These are phyloP conservation scores for Sarocladium strictum DNA, from an alignment of 2,329 filamentous ascomycete genomes.

Conservation along the genomic window DNA sequence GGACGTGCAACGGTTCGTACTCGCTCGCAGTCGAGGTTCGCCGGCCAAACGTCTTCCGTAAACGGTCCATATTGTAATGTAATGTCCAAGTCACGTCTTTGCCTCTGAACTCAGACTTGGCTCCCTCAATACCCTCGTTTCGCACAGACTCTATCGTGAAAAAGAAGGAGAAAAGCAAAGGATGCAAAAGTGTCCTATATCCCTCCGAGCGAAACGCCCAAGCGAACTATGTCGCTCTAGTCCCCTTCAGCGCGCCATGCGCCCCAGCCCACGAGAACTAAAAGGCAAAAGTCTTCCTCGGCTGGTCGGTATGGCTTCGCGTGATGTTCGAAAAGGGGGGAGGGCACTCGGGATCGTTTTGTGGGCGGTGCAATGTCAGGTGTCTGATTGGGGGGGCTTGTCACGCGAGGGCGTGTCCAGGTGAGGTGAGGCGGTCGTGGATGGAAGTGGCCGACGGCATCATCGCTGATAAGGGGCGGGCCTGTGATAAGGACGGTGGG, in stretches of 20 bases:
- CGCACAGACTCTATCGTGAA: neutral
- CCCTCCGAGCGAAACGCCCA: neutral
- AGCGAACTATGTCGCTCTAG: neutral
- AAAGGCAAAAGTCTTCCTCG: neutral
- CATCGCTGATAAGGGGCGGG: neutral
- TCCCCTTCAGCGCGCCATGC: neutral
- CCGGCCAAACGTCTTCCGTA: slow-evolving; percentile 19
- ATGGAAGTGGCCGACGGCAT: neutral
- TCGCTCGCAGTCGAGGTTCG: slow-evolving; percentile 19
- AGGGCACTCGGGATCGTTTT: neutral
- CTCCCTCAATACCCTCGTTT: neutral
- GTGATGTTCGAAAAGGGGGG: neutral
- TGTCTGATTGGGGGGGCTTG: neutral
- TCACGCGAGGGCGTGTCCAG: slow-evolving; percentile 7
- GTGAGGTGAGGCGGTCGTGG: slow-evolving; percentile 7
- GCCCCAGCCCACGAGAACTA: neutral
- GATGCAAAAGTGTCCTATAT: neutral
- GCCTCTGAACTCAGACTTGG: too few relatives aligned
- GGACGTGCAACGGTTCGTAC: slow-evolving; percentile 26
- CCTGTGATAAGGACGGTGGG: slow-evolving; percentile 5
- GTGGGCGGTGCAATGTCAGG: neutral
- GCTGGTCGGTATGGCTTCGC: neutral
- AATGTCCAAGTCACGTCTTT: neutral
- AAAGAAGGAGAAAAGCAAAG: neutral
- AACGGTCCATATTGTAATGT: slow-evolving; percentile 19